A percentile compares a stretch with the other conserved stretches of the same genome.
phyloP scores from a whole-genome alignment of 164 flowering plant genomes.

The Warburgia ugandensis region DNA sequence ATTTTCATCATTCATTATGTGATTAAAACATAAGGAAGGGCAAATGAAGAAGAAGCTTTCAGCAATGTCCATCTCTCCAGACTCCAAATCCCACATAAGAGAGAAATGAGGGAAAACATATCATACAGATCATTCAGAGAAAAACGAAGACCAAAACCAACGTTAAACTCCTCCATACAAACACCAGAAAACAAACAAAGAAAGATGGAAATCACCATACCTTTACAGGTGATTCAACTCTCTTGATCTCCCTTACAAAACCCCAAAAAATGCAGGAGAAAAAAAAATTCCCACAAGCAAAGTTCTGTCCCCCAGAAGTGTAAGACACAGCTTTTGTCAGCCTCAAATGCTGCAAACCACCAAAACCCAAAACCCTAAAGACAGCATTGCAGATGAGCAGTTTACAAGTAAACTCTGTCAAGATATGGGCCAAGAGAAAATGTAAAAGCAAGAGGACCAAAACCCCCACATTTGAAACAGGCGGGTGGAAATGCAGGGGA shows the following conservation, averaged over 20 bases:
- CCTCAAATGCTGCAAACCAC: constrained; percentile 23
- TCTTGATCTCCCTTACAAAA: constrained; percentile 41
- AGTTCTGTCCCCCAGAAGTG: constrained; percentile 19
- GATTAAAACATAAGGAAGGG: too few relatives aligned
- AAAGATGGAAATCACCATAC: constrained; percentile 12
- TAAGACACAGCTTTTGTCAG: constrained; percentile 30
- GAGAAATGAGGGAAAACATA: too few relatives aligned
- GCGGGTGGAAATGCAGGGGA: constrained; percentile 3
- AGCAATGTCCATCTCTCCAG: too few relatives aligned
- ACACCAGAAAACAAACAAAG: constrained; percentile 6
- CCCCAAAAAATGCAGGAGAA: constrained; percentile 3
- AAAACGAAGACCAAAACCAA: too few relatives aligned
- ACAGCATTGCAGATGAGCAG: constrained; percentile 24
- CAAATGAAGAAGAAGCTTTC: too few relatives aligned
- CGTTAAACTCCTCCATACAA: too few relatives aligned
- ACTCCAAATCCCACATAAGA: too few relatives aligned
- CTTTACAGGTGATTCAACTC: constrained; percentile 31
- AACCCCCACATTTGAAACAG: neutral
- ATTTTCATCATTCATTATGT: too few relatives aligned
- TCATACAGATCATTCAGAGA: too few relatives aligned
- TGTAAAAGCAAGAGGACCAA: neutral
- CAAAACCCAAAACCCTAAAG: constrained; percentile 25
- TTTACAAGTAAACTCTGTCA: constrained; percentile 29
- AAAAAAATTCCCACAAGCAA: constrained; percentile 10
- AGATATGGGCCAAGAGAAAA: constrained; percentile 28